Percentiles rank a stretch among this genome's conserved stretches.
phyloP scores from a whole-genome alignment of 495 filamentous ascomycete genomes.

The Pyrenula massariospora region DNA sequence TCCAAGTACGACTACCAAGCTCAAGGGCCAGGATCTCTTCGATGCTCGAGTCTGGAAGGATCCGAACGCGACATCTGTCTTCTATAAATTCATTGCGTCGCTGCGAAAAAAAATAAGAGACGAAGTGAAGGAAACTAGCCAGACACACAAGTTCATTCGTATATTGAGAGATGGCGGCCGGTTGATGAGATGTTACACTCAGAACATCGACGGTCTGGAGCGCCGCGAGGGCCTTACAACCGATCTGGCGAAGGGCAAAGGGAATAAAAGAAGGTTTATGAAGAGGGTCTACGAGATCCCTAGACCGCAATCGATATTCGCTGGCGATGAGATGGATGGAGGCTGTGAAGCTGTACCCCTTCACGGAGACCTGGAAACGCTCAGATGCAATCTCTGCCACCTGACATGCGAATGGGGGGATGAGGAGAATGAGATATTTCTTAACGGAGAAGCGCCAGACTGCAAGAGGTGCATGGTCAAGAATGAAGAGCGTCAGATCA shows the following conservation, averaged over 20 bases:
- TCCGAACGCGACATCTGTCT: constrained; percentile 47
- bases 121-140: constrained; percentile 38
- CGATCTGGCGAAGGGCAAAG: constrained; percentile 39
- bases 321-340: constrained; percentile 19
- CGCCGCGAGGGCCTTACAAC: constrained; percentile 45
- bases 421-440: constrained; percentile 19
- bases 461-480: constrained; percentile 47
- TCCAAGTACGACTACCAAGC: constrained; percentile 27
- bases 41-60: constrained; percentile 55
- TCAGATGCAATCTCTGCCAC: constrained; percentile 53
- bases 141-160: constrained; percentile 52
- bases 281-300: constrained; percentile 12
- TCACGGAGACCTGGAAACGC: constrained; percentile 47
- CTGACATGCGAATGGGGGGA: constrained; percentile 48
- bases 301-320: not conserved
- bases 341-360: constrained; percentile 52
- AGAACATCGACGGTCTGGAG: constrained; percentile 63
- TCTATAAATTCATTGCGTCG: constrained; percentile 55
- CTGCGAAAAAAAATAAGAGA: constrained; percentile 41
- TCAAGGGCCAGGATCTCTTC: constrained; percentile 58
- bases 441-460: constrained; percentile 48
- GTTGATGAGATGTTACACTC: constrained; percentile 55
- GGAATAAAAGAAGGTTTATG: constrained; percentile 30
- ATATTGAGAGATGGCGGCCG: constrained; percentile 49
- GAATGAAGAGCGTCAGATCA: constrained; percentile 42